Evolutionary conservation across 2,329 filamentous ascomycete species (phyloP), one percentile per base, ranked within the genome.

Genomic region (Corniculantispora saksenae): DNA sequence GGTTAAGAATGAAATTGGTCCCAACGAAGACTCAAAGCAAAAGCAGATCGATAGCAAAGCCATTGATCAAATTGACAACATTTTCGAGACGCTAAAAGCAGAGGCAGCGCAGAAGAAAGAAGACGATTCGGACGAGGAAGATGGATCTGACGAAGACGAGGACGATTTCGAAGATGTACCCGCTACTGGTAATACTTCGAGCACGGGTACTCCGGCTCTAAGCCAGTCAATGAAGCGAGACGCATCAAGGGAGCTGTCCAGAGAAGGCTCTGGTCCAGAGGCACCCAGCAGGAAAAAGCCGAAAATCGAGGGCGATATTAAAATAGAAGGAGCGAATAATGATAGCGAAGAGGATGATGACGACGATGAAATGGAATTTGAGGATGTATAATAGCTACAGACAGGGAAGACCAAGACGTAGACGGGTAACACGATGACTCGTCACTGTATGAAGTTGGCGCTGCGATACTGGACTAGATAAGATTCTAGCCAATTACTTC

Each of bases 1-100:
- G 66, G 69, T 75, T 25, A 78, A 79, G 23, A 76, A 80, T 66
- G 80, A 82, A 32, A 78, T 80, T 1, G 79, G 82, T 29, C 76
- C 75, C 50, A 85, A 86, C 73, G 82, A 83, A 54, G 75, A 79
- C 8, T 73, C 76, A 23, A 70, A 75, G 56, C 67, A 69, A 43
- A 77, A 76, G 66, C 66, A 77, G 38, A 74, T 81, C 29, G 80
- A 83, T n/a, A 80, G 81, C 64, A 84, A 82, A 27, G 82, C 87
- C 66, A 80, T 83, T 35, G 80, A 84, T 50, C 82, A 84, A 65
- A 84, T 93, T 67, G 88, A 89, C 64, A 86, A 87, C 62, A 87
- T 91, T 64, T 93, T 91, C 73, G 85, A 85, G 45, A 85, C 84
- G 66, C 81, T 93, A 21, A 88, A 88, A 70, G 84, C 83, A 6